A percentile compares a stretch with the other conserved stretches of the same genome.
phyloP scores from a whole-genome alignment of 768 basidiomycete genomes.

The Naganishia kalamii region DNA sequence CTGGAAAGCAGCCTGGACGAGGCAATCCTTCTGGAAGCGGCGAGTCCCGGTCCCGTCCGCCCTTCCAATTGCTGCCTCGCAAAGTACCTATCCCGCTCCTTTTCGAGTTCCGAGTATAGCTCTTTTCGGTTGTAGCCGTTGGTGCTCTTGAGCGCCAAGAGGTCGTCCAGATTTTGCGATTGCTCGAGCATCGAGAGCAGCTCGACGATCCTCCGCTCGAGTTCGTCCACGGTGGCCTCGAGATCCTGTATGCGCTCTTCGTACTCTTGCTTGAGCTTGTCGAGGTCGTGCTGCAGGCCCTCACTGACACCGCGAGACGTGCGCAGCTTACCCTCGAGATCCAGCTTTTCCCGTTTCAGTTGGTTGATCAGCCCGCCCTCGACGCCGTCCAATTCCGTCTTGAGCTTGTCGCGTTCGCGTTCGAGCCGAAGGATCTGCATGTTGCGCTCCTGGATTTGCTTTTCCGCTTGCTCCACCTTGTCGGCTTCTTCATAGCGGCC shows the following conservation, averaged over 20 bases:
- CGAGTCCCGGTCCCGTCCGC: conserved; percentile 4
- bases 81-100: conserved; percentile 7
- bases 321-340: conserved; percentile 66
- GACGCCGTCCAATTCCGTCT: conserved; percentile 73
- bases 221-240: conserved; percentile 5
- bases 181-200: conserved; percentile 12
- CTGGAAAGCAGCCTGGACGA: conserved; percentile 15
- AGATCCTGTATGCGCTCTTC: conserved; percentile 73
- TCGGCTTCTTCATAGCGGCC: conserved; percentile 87
- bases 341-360: conserved; percentile 53
- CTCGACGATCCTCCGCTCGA: conserved; percentile 7
- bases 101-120: conserved; percentile 12
- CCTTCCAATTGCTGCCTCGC: conserved; percentile 65
- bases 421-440: conserved; percentile 60
- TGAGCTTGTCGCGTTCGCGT: conserved; percentile 72
- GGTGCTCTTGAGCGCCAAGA: background rate
- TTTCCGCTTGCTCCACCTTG: conserved; percentile 66
- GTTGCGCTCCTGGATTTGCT: conserved; percentile 67
- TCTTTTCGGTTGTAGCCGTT: conserved; percentile 5
- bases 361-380: conserved; percentile 76
- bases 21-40: conserved; percentile 1
- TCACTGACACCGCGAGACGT: conserved; percentile 72
- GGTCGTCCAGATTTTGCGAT: conserved; percentile 3
- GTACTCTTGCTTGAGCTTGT: conserved; percentile 67
- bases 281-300: conserved; percentile 68